Base-by-base conservation (phyloP, 352 stramenopile genomes). In the Globisporangium uncinulatum region DNA sequence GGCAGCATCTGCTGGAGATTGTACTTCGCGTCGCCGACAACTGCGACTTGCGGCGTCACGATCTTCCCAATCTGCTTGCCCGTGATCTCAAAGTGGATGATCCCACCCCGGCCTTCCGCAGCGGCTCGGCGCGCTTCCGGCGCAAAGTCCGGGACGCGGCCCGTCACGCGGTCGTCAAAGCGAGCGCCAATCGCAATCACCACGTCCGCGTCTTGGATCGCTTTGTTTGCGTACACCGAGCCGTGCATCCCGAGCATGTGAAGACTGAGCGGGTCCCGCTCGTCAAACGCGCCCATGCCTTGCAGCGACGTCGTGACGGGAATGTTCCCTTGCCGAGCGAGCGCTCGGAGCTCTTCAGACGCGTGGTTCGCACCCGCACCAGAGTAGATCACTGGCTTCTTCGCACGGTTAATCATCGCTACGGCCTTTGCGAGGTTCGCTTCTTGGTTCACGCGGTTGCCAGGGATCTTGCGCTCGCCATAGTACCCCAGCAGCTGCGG, bases 161-260 rank as follows among this genome's bases (percentile, higher is more conserved):
- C 91, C 6, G 94, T 98, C 57, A 98, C 96, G 66, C 95, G 92
- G 77, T 98, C 95, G 65, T 98, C 95, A 59, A 98, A 98, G 52
- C 95, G 86, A 44, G 94, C 96, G 45, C 95, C 95, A 47, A 98
- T 78, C 20, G 89, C 92, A 52, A 98, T 92, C 54, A 98, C 82
- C 36, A 97, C 85, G 67, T 98, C 95, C 17, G 92, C 79, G 45
- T 98, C 90, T 76, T 98, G 94, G 54, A 98, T 96, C 52, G 96
- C 84, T 59, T 97, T 98, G 79, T 98, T 98, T 42, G 95, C 94
- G 61, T 97, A 98, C 44, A 95, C 89, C 20, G 96, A 97, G 7
- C 94, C 95, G 74, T 98, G 95, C 95, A 98, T 98, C 42, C 95
- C 94, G 37, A 98, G 73, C 92, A 98, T 98, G 67, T 98, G 96